These are phyloP conservation scores for Candida glucosophila DNA, from an alignment of 1,139 yeast genomes.

Conservation along the genomic window DNA sequence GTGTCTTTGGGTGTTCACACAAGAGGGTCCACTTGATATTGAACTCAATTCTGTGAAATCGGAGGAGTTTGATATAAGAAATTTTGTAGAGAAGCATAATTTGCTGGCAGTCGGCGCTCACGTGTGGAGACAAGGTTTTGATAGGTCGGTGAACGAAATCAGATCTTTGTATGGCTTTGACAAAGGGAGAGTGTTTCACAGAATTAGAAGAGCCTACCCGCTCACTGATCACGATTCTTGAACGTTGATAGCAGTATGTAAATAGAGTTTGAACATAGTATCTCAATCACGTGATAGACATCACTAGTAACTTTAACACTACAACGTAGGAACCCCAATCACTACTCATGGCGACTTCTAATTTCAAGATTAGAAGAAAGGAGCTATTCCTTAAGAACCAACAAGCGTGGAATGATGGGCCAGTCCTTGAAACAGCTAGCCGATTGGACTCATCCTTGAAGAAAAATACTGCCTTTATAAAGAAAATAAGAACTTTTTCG, in stretches of 20 bases:
- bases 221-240: slow-evolving; percentile 4
- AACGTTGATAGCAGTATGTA: neutral
- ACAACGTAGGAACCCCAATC: neutral
- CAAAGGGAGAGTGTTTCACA: slow-evolving; percentile 65
- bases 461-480: slow-evolving; percentile 76
- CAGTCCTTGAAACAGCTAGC: slow-evolving; percentile 14
- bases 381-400: slow-evolving; percentile 34
- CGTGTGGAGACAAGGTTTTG: slow-evolving; percentile 84
- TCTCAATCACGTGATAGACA: neutral
- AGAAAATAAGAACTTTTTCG: slow-evolving; percentile 52
- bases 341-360: slow-evolving; percentile 4
- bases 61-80: slow-evolving; percentile 62
- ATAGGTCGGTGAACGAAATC: slow-evolving; percentile 59
- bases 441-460: slow-evolving; percentile 71
- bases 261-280: slow-evolving; percentile 1
- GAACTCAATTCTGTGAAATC: slow-evolving; percentile 13
- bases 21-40: slow-evolving; percentile 25
- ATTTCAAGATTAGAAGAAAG: slow-evolving; percentile 5
- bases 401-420: slow-evolving; percentile 48
- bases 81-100: slow-evolving; percentile 45
- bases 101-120: slow-evolving; percentile 83
- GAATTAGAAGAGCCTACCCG: slow-evolving; percentile 32
- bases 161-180: slow-evolving; percentile 68
- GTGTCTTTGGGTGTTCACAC: slow-evolving; percentile 87
- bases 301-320: neutral